phyloP scores from a whole-genome alignment of 176 grass and related monocot genomes.

The Guadua angustifolia region DNA sequence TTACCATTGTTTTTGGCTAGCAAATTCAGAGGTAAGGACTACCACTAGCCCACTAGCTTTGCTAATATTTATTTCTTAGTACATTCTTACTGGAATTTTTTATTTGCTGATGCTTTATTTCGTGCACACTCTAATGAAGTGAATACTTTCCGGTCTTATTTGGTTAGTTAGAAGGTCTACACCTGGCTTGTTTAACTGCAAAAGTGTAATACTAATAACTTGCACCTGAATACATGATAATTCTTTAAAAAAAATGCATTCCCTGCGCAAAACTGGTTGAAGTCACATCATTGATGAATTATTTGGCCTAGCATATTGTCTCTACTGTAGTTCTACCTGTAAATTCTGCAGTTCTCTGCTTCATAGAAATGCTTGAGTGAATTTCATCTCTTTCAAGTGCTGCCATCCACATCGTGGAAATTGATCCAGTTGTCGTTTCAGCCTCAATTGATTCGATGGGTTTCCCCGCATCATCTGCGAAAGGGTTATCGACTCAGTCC shows the following conservation, averaged over 20 bases:
- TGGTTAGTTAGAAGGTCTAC: background rate
- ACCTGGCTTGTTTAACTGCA: background rate
- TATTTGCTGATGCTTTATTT: conserved; percentile 8
- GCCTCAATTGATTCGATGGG: conserved; percentile 89
- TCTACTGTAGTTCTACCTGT: background rate
- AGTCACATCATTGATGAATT: background rate
- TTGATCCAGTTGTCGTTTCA: conserved; percentile 78
- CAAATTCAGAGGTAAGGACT: conserved; percentile 76
- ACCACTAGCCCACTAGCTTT: background rate
- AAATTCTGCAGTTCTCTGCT: background rate
- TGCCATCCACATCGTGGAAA: conserved; percentile 77
- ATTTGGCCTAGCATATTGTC: background rate
- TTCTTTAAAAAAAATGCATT: background rate
- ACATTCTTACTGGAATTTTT: background rate
- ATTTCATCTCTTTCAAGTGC: conserved; percentile 91
- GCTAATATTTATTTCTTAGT: background rate
- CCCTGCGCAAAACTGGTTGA: conserved; percentile 5
- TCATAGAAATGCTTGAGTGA: conserved; percentile 38
- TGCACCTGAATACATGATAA: background rate
- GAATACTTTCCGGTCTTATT: background rate
- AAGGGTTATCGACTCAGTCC: conserved; percentile 35
- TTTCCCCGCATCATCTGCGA: conserved; percentile 55
- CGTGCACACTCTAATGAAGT: background rate
- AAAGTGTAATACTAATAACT: background rate
- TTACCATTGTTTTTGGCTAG: conserved; percentile 83